Conservation (phyloP, 805 yeast species). For the Candida glaebosa region DNA sequence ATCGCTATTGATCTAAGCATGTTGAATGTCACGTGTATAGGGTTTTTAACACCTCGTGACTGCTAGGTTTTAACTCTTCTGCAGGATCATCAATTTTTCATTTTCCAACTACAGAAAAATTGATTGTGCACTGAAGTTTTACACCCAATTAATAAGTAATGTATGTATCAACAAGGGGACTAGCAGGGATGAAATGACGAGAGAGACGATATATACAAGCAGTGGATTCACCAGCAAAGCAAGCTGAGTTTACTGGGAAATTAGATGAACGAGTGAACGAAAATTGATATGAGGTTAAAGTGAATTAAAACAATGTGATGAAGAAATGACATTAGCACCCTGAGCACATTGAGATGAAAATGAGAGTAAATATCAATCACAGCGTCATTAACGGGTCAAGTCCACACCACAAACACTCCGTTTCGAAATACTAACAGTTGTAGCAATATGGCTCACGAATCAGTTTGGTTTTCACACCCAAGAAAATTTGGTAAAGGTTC, state of each 20-base stretch:
- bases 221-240: too few relatives aligned
- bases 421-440: constrained; percentile 28
- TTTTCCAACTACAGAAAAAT: background rate
- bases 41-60: background rate
- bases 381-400: background rate
- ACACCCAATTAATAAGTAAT: background rate
- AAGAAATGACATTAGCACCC: too few relatives aligned
- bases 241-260: too few relatives aligned
- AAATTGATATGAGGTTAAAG: too few relatives aligned
- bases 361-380: background rate
- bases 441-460: constrained; percentile 98
- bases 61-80: too few relatives aligned
- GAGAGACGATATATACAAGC: too few relatives aligned
- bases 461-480: constrained; percentile 99
- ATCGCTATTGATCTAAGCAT: background rate
- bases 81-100: background rate
- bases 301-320: background rate
- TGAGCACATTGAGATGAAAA: background rate
- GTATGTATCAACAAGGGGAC: background rate
- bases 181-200: background rate
- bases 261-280: background rate
- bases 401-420: too few relatives aligned
- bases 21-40: background rate
- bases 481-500: constrained; percentile 99
- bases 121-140: background rate